Evolutionary conservation across 129 eudicot genomes (phyloP).

Genomic region (Scalesia atractyloides): DNA sequence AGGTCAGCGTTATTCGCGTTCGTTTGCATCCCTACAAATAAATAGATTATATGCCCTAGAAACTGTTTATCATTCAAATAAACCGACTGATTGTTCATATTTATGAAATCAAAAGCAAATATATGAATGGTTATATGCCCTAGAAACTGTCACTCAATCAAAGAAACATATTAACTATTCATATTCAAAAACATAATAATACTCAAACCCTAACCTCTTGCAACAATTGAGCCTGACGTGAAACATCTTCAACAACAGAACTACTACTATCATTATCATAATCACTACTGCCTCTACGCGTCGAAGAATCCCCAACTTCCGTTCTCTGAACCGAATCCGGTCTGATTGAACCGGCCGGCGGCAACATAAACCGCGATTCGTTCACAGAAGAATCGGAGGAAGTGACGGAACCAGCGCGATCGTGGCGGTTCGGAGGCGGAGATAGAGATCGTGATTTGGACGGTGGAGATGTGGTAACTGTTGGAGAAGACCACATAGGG

Average conservation of each 20-base stretch:
- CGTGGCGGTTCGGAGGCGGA: conserved; percentile 21
- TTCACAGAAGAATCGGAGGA: conserved; percentile 28
- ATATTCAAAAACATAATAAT: neutral
- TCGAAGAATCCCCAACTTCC: conserved; percentile 60
- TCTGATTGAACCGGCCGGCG: conserved; percentile 22
- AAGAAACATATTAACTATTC: neutral
- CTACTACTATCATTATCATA: conserved; percentile 3
- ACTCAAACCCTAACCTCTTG: conserved; percentile 64
- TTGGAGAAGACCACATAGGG: conserved; percentile 81
- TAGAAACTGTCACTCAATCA: neutral
- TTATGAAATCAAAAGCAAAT: too few species aligned
- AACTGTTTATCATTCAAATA: neutral
- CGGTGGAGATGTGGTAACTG: conserved; percentile 28
- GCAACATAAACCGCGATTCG: conserved; percentile 38
- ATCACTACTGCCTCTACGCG: conserved; percentile 31
- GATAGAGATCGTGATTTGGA: conserved; percentile 30
- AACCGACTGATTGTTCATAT: too few species aligned
- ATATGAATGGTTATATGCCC: too few species aligned
- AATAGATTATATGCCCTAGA: neutral
- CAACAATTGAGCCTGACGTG: conserved; percentile 71
- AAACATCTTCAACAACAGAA: conserved; percentile 44
- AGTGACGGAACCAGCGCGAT: conserved; percentile 29
- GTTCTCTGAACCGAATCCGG: conserved; percentile 37
- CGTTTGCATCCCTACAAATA: too few species aligned
- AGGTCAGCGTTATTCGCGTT: too few species aligned